Base-by-base conservation (phyloP, 768 basidiomycete species). In the Mycena haematopus region DNA sequence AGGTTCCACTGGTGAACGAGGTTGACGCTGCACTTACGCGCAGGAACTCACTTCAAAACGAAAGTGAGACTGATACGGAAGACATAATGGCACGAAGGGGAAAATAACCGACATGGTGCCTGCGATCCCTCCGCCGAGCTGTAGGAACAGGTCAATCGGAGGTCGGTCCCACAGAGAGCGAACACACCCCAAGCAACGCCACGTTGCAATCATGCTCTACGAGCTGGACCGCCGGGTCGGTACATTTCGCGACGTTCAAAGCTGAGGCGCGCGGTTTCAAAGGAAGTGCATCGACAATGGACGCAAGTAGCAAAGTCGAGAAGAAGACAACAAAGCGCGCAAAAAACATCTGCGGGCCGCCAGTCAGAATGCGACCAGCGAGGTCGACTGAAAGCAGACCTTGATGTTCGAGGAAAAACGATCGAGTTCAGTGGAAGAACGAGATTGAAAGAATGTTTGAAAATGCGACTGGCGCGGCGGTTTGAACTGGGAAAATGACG, bases 101-200 rank as follows among this genome's bases (percentile, higher is more conserved):
- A 31, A 31, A 31, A 31, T 31, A 4, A 50, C 61, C 15, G 9
- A 68, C 63, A 69, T 69, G 3, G 68, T 46, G 33, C 68, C 68
- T 3, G 68, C 68, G 31, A 69, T 69, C 42, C 68, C 68, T 17
- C 68, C 66, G 1, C 68, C 68, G 29, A 69, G 55, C 68, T 69
- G 24, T 7, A 24, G 17, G 15, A 40, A 15, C 6, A 33, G 19
- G 13, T 57, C 36, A 62, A 38, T 19, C 1, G 14, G n/a, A 36
- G 4, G 38, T 19, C 19, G 21, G 6, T 10, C 25, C 22, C 1
- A 25, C 15, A 22, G n/a, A 42, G 11, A 24, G 40, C 40, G 52
- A 21, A 42, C 68, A 29, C 24, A 67, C 68, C 44, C 65, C 66
- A 35, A 69, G 66, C 24, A 69, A 50, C 14, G 68, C 68, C 21